These are phyloP conservation scores for Phytopythium mirpurense DNA, from an alignment of 352 stramenopile species.

Conservation along the genomic window DNA sequence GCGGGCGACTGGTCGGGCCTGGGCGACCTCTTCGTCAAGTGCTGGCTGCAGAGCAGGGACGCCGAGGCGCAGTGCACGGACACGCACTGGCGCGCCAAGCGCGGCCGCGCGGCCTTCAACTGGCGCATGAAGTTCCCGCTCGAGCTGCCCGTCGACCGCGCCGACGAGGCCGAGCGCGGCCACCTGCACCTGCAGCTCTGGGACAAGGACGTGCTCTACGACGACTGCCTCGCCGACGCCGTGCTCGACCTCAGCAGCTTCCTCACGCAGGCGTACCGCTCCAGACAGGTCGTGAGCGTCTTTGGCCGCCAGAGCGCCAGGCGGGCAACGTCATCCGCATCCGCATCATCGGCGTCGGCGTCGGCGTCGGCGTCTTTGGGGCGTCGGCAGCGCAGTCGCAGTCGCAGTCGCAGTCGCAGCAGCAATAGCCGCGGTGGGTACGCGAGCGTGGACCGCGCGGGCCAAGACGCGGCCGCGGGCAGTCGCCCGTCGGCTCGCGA, in stretches of 20 bases:
- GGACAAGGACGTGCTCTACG: slow-evolving; percentile 74
- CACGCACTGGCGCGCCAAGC: slow-evolving; percentile 88
- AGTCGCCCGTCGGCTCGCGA: background rate
- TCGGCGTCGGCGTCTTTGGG: too few species aligned
- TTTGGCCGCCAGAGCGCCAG: slow-evolving; percentile 68
- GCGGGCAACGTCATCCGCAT: slow-evolving; percentile 21
- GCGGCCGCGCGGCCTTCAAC: slow-evolving; percentile 88
- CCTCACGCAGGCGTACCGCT: slow-evolving; percentile 67
- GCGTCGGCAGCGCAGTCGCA: slow-evolving; percentile 9
- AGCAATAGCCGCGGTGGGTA: slow-evolving; percentile 16
- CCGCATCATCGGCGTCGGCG: background rate
- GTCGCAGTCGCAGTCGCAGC: too few species aligned
- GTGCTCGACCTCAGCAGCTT: slow-evolving; percentile 61
- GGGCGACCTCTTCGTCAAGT: slow-evolving; percentile 88
- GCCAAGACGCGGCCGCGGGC: background rate
- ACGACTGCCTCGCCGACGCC: slow-evolving; percentile 73
- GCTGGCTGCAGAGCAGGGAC: slow-evolving; percentile 81
- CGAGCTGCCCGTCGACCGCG: slow-evolving; percentile 63
- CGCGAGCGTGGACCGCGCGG: slow-evolving; percentile 1
- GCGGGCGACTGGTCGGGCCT: slow-evolving; percentile 80
- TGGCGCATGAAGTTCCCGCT: slow-evolving; percentile 92
- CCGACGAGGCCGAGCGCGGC: slow-evolving; percentile 63
- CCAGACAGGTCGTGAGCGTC: slow-evolving; percentile 60
- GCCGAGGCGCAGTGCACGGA: slow-evolving; percentile 79
- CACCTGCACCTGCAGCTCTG: slow-evolving; percentile 75